phyloP scores from a whole-genome alignment of 352 stramenopile species.

The Pythium oligandrum region DNA sequence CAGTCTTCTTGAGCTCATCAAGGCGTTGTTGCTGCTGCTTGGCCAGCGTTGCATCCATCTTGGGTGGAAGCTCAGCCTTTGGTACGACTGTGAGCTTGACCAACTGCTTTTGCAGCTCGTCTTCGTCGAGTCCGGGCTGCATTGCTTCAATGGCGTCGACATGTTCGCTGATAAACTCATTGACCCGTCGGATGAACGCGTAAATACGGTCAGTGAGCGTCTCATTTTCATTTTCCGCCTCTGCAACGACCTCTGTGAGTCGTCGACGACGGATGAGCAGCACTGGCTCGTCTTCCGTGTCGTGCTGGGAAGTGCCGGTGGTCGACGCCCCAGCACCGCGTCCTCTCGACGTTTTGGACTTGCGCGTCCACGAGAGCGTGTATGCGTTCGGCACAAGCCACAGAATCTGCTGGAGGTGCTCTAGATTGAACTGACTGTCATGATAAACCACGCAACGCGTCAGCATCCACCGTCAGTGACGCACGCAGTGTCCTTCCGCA shows the following conservation, averaged over 20 bases:
- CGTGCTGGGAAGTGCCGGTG: slow-evolving; percentile 22
- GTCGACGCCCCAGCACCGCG: too few species aligned
- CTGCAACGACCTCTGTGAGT: slow-evolving; percentile 10
- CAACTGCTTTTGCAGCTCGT: slow-evolving; percentile 24
- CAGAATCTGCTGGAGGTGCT: slow-evolving; percentile 56
- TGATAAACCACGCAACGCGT: not conserved
- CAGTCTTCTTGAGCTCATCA: slow-evolving; percentile 5
- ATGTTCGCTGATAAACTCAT: slow-evolving; percentile 25
- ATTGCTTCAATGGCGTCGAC: slow-evolving; percentile 21
- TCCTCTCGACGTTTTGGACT: too few species aligned
- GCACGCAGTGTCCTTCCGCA: slow-evolving; percentile 5
- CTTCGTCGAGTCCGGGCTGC: slow-evolving; percentile 26
- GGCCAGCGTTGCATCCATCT: slow-evolving; percentile 14
- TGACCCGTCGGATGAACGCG: slow-evolving; percentile 30
- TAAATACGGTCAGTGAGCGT: slow-evolving; percentile 45
- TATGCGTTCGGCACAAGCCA: slow-evolving; percentile 49
- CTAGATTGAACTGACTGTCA: slow-evolving; percentile 34
- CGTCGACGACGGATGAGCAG: slow-evolving; percentile 53
- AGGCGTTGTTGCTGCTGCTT: slow-evolving; percentile 9
- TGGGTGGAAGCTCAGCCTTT: slow-evolving; percentile 25
- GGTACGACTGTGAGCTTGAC: slow-evolving; percentile 39
- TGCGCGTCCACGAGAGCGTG: slow-evolving; percentile 25
- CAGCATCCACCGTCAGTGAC: not conserved
- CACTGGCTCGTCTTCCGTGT: slow-evolving; percentile 30
- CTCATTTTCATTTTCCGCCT: slow-evolving; percentile 8